Conservation (phyloP, 768 basidiomycete species). For the Tulasnella sp. region DNA sequence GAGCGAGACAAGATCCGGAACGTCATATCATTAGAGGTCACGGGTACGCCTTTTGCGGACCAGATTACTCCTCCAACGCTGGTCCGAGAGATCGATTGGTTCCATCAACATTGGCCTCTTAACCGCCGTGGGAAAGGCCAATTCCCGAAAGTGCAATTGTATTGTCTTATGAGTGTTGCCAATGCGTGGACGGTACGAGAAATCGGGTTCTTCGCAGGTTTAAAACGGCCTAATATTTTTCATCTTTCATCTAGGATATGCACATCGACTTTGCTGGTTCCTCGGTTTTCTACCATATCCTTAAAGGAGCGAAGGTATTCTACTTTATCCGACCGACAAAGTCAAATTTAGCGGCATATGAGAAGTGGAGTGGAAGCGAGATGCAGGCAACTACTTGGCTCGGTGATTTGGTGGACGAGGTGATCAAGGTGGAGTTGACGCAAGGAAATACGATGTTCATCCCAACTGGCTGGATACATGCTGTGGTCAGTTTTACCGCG, state of each 20-base stretch:
- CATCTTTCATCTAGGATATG: conserved; percentile 60
- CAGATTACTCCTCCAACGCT: conserved; percentile 73
- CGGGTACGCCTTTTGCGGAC: conserved; percentile 70
- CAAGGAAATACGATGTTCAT: conserved; percentile 88
- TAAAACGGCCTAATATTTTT: not conserved
- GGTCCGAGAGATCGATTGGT: conserved; percentile 90
- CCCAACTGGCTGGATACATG: conserved; percentile 96
- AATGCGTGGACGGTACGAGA: conserved; percentile 83
- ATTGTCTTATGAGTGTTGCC: conserved; percentile 93
- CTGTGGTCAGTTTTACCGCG: conserved; percentile 56
- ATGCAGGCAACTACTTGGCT: conserved; percentile 82
- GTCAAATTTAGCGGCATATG: conserved; percentile 74
- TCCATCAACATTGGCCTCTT: conserved; percentile 88
- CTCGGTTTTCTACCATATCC: conserved; percentile 94
- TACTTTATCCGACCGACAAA: conserved; percentile 89
- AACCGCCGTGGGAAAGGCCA: conserved; percentile 59
- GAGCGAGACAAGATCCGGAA: conserved; percentile 82
- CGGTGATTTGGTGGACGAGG: conserved; percentile 86
- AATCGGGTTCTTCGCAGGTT: not conserved
- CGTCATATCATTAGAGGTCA: conserved; percentile 91
- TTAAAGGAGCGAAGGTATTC: conserved; percentile 83
- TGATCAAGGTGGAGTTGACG: conserved; percentile 67
- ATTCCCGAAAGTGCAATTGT: conserved; percentile 90
- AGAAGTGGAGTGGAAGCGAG: conserved; percentile 89
- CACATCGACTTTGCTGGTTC: conserved; percentile 97